phyloP scores from a whole-genome alignment of 2,329 filamentous ascomycete species.

The Fusarium algeriense region DNA sequence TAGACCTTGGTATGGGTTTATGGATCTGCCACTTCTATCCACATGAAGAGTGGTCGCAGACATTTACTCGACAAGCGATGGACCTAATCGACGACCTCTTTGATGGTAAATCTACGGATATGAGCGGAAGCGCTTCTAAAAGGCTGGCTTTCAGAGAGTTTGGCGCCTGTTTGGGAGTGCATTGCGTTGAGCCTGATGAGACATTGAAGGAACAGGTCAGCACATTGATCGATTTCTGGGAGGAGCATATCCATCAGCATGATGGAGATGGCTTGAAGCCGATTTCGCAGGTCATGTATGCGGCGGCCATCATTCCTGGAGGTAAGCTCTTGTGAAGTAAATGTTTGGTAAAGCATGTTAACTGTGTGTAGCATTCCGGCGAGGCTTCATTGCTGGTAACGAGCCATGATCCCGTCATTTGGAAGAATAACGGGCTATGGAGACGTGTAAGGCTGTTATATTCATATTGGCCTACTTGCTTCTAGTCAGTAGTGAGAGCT shows the following conservation, averaged over 20 bases:
- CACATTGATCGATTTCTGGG: constrained; percentile 52
- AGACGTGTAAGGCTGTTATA: no score
- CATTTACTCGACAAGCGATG: constrained; percentile 51
- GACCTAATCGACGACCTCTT: constrained; percentile 44
- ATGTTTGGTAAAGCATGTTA: neutral
- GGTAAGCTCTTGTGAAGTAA: constrained; percentile 55
- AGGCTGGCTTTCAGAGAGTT: constrained; percentile 68
- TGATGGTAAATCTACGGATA: constrained; percentile 26
- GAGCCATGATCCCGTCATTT: neutral
- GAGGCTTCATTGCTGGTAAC: constrained; percentile 12
- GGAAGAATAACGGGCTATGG: neutral
- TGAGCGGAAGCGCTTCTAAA: constrained; percentile 40
- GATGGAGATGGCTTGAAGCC: constrained; percentile 59
- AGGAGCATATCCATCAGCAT: constrained; percentile 50
- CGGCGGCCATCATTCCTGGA: constrained; percentile 66
- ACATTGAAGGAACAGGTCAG: constrained; percentile 45
- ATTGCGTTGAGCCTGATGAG: constrained; percentile 53
- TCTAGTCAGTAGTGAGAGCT: neutral
- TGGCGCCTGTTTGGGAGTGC: constrained; percentile 64
- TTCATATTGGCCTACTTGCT: neutral
- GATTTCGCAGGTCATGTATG: constrained; percentile 70
- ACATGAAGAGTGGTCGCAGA: constrained; percentile 61
- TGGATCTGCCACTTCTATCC: constrained; percentile 67
- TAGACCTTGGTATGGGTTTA: constrained; percentile 71
- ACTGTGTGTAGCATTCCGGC: constrained; percentile 7